These are phyloP conservation scores for Colletotrichum musicola DNA, from an alignment of 2,329 filamentous ascomycete genomes.

Conservation along the genomic window DNA sequence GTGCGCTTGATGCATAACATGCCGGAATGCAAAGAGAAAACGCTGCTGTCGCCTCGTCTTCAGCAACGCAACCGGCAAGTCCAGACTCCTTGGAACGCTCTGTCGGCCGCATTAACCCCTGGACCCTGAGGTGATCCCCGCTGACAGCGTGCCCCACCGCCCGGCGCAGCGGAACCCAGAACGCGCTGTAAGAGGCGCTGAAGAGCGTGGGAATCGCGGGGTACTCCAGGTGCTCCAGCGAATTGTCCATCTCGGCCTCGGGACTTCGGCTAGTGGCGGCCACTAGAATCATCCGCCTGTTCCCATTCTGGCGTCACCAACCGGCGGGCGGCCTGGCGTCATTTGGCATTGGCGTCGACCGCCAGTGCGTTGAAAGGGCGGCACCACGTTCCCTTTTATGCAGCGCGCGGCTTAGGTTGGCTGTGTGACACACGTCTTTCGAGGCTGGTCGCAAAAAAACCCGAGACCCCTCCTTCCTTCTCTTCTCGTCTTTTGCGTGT, in stretches of 20 bases:
- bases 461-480: constrained; percentile 1
- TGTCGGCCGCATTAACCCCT: constrained; percentile 24
- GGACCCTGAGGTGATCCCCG: constrained; percentile 21
- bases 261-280: constrained; percentile 38
- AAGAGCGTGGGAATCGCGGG: constrained; percentile 31
- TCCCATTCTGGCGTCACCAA: constrained; percentile 30
- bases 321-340: constrained; percentile 10
- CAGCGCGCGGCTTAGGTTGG: constrained; percentile 23
- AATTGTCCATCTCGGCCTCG: constrained; percentile 34
- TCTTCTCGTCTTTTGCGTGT: not conserved
- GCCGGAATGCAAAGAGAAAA: not conserved
- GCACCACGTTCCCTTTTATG: constrained; percentile 29
- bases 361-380: constrained; percentile 21
- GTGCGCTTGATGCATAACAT: too few species aligned
- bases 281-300: constrained; percentile 21
- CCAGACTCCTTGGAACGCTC: too few species aligned
- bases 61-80: not conserved
- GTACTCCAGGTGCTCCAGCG: constrained; percentile 18
- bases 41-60: constrained; percentile 2
- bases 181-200: constrained; percentile 29
- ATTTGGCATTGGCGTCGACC: constrained; percentile 18
- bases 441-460: constrained; percentile 1
- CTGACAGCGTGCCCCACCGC: constrained; percentile 21
- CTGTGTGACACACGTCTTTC: constrained; percentile 13
- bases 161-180: constrained; percentile 35